Conservation (phyloP, 2,329 filamentous ascomycete genomes). For the Tolypocladium tundrense region DNA sequence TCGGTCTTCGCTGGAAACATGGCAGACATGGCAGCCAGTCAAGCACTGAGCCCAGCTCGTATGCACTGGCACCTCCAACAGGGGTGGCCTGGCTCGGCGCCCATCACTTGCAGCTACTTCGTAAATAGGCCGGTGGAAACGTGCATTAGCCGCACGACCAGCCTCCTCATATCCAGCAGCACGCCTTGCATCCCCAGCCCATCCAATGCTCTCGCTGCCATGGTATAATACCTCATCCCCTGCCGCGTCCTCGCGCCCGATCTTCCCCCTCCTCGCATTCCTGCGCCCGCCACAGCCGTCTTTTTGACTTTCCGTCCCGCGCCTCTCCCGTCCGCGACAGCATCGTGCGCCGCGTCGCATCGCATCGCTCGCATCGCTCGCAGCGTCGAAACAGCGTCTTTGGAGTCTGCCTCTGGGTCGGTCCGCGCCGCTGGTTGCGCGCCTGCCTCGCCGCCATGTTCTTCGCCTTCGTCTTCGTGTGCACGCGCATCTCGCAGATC, state of each 20-base stretch:
- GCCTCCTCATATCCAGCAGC: too few species aligned
- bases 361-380: not conserved
- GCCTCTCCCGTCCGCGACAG: not conserved
- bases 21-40: too few species aligned
- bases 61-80: too few species aligned
- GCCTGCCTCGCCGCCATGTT: slow-evolving; percentile 35
- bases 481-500: slow-evolving; percentile 52
- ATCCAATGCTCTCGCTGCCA: not conserved
- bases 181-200: too few species aligned
- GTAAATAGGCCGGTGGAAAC: too few species aligned
- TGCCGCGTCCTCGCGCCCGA: too few species aligned
- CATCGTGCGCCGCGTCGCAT: not conserved
- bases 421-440: not conserved
- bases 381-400: not conserved
- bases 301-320: not conserved
- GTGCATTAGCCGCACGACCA: too few species aligned
- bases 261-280: not conserved
- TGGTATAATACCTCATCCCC: not conserved
- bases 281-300: not conserved
- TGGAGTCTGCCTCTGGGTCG: too few species aligned
- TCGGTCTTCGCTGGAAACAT: too few species aligned
- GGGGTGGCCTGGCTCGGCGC: too few species aligned
- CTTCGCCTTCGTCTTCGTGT: slow-evolving; percentile 53
- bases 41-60: too few species aligned
- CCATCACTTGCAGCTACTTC: too few species aligned